A percentile compares a stretch with the other conserved stretches of the same genome.
phyloP scores from a whole-genome alignment of 2,329 filamentous ascomycete genomes.

The Phialophora tarda region DNA sequence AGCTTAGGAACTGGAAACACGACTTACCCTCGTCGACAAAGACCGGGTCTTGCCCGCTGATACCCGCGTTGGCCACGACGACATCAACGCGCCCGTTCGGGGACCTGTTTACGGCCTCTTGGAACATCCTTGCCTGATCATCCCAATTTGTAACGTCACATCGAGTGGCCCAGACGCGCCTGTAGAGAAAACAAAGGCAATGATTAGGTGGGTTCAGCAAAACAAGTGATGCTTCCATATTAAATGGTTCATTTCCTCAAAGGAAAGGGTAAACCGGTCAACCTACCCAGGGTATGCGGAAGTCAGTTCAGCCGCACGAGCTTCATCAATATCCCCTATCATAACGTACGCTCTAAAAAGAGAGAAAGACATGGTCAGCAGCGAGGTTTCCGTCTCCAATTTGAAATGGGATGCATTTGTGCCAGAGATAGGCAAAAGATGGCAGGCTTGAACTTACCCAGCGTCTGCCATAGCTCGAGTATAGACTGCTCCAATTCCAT shows the following conservation, averaged over 20 bases:
- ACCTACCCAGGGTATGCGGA: background rate
- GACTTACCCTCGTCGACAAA: background rate
- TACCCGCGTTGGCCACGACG: background rate
- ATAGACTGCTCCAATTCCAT: background rate
- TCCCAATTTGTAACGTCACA: background rate
- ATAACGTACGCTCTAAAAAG: background rate
- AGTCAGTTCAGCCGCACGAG: background rate
- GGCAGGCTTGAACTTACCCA: background rate
- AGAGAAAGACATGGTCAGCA: background rate
- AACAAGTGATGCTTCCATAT: background rate
- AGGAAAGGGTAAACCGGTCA: background rate
- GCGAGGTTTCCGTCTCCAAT: background rate
- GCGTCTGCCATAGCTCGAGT: background rate
- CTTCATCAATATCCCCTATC: constrained; percentile 2
- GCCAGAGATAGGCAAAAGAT: background rate
- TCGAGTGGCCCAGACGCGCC: background rate
- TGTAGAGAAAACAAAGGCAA: background rate
- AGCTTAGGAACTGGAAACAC: background rate
- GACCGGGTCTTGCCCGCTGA: background rate
- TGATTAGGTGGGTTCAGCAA: background rate
- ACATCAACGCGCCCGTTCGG: background rate
- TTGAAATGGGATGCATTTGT: background rate
- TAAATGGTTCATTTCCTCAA: background rate
- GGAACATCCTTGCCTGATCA: background rate
- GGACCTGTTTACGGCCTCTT: background rate